Evolutionary conservation across 1,139 yeast genomes (phyloP).

Genomic region (Candida glucosophila): DNA sequence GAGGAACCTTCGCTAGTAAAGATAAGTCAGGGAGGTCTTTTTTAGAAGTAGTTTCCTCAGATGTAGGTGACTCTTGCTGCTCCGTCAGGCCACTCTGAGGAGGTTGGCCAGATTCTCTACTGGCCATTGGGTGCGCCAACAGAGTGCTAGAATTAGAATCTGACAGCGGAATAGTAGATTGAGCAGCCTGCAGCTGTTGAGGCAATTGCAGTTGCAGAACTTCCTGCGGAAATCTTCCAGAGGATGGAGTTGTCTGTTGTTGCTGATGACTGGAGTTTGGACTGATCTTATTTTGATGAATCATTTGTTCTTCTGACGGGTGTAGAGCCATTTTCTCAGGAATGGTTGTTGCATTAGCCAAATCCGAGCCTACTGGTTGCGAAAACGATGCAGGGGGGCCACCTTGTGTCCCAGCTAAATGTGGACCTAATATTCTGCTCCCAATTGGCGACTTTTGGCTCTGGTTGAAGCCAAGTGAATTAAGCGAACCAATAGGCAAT

Average conservation of each 20-base stretch:
- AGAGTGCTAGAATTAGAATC: neutral
- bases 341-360: conserved; percentile 3
- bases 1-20: conserved; percentile 71
- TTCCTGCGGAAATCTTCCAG: too few species aligned
- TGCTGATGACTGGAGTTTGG: too few species aligned
- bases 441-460: too few species aligned
- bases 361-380: conserved; percentile 2
- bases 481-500: conserved; percentile 5
- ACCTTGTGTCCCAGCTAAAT: conserved; percentile 3
- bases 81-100: conserved; percentile 2
- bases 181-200: conserved; percentile 4
- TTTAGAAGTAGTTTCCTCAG: conserved; percentile 7
- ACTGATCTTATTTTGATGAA: too few species aligned
- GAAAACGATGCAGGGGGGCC: conserved; percentile 3
- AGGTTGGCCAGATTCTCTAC: too few species aligned
- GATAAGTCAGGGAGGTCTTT: conserved; percentile 64
- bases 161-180: conserved; percentile 3
- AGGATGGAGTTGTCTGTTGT: too few species aligned
- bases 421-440: conserved; percentile 8
- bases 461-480: too few species aligned
- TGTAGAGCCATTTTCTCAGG: too few species aligned
- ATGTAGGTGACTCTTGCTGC: conserved; percentile 2
- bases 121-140: too few species aligned
- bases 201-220: too few species aligned
- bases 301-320: too few species aligned